These are phyloP conservation scores for Cordyceps pruinosa DNA, from an alignment of 2,329 filamentous ascomycete species.

Conservation along the genomic window DNA sequence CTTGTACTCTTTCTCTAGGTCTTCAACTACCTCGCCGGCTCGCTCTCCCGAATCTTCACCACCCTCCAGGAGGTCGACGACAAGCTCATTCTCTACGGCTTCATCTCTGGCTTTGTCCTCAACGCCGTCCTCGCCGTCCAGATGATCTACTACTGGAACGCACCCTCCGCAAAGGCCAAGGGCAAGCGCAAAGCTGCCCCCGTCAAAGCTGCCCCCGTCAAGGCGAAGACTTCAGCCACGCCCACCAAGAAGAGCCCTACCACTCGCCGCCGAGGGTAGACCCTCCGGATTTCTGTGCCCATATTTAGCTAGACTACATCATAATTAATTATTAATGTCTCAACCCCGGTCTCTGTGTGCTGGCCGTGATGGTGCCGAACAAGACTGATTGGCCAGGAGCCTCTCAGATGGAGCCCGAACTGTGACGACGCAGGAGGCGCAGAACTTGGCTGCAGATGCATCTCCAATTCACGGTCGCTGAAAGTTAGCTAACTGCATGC, in stretches of 20 bases:
- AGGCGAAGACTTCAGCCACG: constrained; percentile 23
- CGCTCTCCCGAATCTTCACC: constrained; percentile 91
- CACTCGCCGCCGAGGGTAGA: constrained; percentile 36
- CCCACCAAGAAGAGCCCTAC: constrained; percentile 36
- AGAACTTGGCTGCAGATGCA: not conserved
- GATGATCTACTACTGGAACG: constrained; percentile 97
- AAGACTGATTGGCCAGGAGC: not conserved
- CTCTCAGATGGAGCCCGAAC: not conserved
- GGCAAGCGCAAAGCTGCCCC: constrained; percentile 34
- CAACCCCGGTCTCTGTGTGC: not conserved
- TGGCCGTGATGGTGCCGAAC: not conserved
- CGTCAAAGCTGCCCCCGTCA: constrained; percentile 18
- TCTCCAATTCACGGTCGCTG: not conserved
- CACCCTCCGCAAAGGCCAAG: constrained; percentile 42
- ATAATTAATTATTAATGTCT: constrained; percentile 3
- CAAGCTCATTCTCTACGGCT: constrained; percentile 91
- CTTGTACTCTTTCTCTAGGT: constrained; percentile 49
- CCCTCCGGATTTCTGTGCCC: no score
- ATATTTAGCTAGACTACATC: not conserved
- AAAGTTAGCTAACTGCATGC: no score
- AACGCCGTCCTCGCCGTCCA: constrained; percentile 82
- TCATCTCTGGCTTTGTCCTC: constrained; percentile 82
- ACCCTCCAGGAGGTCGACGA: constrained; percentile 97
- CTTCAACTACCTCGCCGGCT: constrained; percentile 95
- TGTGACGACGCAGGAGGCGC: not conserved